A percentile compares a stretch with the other conserved stretches of the same genome.
These are phyloP conservation scores for Sicyos edulis DNA, from an alignment of 306 rosid genomes.

Conservation along the genomic window DNA sequence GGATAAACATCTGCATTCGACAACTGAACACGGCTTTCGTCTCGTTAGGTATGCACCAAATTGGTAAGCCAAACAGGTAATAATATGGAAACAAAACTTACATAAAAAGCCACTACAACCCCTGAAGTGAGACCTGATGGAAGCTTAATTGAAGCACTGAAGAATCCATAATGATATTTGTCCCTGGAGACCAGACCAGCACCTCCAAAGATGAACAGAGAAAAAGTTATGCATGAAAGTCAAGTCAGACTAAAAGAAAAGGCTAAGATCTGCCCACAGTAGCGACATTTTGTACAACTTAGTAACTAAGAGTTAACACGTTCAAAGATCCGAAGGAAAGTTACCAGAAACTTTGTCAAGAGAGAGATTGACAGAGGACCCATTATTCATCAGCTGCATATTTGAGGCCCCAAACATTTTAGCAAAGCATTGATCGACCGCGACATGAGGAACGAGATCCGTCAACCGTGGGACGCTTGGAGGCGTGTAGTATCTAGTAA, in stretches of 20 bases:
- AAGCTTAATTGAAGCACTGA: constrained; percentile 88
- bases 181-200: constrained; percentile 62
- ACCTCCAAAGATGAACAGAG: constrained; percentile 34
- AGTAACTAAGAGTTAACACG: too few species aligned
- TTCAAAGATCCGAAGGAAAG: not conserved
- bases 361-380: constrained; percentile 69
- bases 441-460: constrained; percentile 52
- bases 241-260: not conserved
- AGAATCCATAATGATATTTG: constrained; percentile 73
- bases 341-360: constrained; percentile 74
- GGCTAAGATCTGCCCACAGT: not conserved
- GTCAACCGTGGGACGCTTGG: constrained; percentile 68
- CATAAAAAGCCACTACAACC: constrained; percentile 91
- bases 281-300: too few species aligned
- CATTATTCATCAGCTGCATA: constrained; percentile 52
- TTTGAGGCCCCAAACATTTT: constrained; percentile 56
- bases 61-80: not conserved
- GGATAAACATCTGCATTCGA: constrained; percentile 82
- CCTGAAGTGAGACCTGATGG: constrained; percentile 86
- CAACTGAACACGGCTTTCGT: constrained; percentile 41
- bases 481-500: constrained; percentile 35
- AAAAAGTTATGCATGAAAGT: not conserved
- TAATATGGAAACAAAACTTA: constrained; percentile 27
- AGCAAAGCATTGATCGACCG: constrained; percentile 42
- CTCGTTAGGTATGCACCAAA: not conserved